Base-by-base conservation (phyloP, 2,329 filamentous ascomycete species). In the Cordyceps cicadae region DNA sequence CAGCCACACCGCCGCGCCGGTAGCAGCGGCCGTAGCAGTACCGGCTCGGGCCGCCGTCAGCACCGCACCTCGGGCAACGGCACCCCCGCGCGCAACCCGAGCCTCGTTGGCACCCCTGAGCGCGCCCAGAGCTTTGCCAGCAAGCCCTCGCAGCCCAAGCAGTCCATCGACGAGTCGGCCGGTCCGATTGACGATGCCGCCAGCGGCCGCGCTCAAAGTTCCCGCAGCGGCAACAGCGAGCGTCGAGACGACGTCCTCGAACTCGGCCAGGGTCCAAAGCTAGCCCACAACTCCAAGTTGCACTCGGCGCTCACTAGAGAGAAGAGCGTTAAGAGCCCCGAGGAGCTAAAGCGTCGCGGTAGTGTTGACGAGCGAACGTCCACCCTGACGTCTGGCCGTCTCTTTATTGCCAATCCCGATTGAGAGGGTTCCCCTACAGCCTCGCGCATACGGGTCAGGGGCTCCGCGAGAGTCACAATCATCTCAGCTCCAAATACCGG, bases 331-430 rank as follows among this genome's bases (percentile, higher is more conserved):
- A 87, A 85, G 75, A 86, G 80, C 58, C 80, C 83, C 3, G 89
- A 91, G 26, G 90, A 93, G 64, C 77, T 95, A 60, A 82, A 81
- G 67, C 81, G 90, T 66, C 81, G 89, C 68, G 90, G 90, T 61
- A 94, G 90, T 70, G 89, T 95, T 54, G 90, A 94, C 70, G 90
- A 94, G 73, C 81, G 88, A 68, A 89, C 88, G 5, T 87, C 85
- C 74, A 92, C 89, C 1, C 87, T 94, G 71, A 85, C 83, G 21
- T 81, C 84, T 32, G 86, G 86, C 54, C 83, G 90, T 64, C 80
- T 95, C 62, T 94, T 89, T 73, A 92, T 95, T 69, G 90, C 90
- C 67, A 95, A 95, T 73, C 90, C 90, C 19, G 90, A 94, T 73
- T 83, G 75, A 34, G 12, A n/a, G n/a, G n/a, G 21, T 14, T 39